Evolutionary conservation across 148 eudicot genomes (phyloP).

Genomic region (Rhododendron molle): DNA sequence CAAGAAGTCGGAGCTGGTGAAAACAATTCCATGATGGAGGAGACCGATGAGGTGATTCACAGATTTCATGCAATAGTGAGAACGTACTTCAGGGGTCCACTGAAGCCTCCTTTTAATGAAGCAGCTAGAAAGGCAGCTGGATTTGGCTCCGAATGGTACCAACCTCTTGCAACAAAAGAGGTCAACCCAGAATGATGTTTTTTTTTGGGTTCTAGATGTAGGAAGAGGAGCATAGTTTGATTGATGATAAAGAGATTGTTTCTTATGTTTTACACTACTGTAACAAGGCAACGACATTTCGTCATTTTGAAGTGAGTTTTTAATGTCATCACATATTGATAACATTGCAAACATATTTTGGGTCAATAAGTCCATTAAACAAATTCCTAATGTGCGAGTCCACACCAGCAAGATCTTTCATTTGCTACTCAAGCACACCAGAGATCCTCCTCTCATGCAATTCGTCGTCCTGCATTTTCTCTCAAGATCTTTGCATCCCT

Average conservation of each 20-base stretch:
- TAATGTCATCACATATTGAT: neutral
- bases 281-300: neutral
- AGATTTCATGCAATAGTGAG: constrained; percentile 69
- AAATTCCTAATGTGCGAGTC: neutral
- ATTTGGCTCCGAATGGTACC: constrained; percentile 88
- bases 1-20: constrained; percentile 11
- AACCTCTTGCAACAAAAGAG: constrained; percentile 74
- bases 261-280: neutral
- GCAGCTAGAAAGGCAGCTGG: constrained; percentile 94
- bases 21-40: constrained; percentile 16
- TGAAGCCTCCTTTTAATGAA: constrained; percentile 92
- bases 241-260: neutral
- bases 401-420: neutral
- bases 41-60: constrained; percentile 39
- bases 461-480: neutral
- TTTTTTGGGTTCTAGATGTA: neutral
- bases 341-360: neutral
- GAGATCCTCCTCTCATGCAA: neutral
- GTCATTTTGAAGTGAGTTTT: neutral
- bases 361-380: neutral
- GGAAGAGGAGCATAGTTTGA: neutral
- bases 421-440: neutral
- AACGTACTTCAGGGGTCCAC: constrained; percentile 71
- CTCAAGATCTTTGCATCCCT: neutral
- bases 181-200: constrained; percentile 9